These are phyloP conservation scores for Sistotremastrum suecicum DNA, from an alignment of 768 basidiomycete genomes.

Conservation along the genomic window DNA sequence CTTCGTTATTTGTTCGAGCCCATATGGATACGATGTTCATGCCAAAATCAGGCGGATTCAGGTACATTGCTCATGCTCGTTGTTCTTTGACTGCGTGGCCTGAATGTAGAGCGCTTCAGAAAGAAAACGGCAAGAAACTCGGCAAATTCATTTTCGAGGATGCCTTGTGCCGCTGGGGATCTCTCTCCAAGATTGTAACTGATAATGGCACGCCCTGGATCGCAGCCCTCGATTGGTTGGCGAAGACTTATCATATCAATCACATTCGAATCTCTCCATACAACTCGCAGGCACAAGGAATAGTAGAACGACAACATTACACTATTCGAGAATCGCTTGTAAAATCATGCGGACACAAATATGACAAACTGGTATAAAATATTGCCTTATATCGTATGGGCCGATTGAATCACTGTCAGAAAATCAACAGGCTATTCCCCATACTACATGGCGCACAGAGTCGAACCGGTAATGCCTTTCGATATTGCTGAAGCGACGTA, in stretches of 20 bases:
- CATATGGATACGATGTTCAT: slow-evolving; percentile 6
- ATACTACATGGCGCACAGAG: slow-evolving; percentile 4
- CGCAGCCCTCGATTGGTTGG: slow-evolving; percentile 8
- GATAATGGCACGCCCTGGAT: slow-evolving; percentile 17
- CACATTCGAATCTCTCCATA: slow-evolving; percentile 21
- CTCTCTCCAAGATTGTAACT: slow-evolving; percentile 10
- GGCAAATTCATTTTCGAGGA: slow-evolving; percentile 19
- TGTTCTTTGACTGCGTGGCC: slow-evolving; percentile 10
- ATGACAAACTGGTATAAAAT: slow-evolving; percentile 13
- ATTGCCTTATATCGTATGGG: slow-evolving; percentile 12
- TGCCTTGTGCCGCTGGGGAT: slow-evolving; percentile 19
- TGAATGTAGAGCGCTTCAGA: slow-evolving; percentile 9
- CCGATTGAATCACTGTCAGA: slow-evolving; percentile 11
- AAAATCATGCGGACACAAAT: slow-evolving; percentile 12
- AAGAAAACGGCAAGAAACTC: slow-evolving; percentile 10
- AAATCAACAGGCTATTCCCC: slow-evolving; percentile 11
- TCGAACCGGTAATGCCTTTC: neutral
- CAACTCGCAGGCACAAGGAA: slow-evolving; percentile 22
- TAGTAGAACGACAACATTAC: slow-evolving; percentile 22
- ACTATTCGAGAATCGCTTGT: slow-evolving; percentile 19
- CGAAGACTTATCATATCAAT: slow-evolving; percentile 6
- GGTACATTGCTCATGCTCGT: slow-evolving; percentile 16
- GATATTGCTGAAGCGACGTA: neutral
- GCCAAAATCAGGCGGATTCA: slow-evolving; percentile 7
- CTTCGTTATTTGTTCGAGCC: slow-evolving; percentile 11